These are phyloP conservation scores for Selenicereus undatus DNA, from an alignment of 148 eudicot genomes.

Conservation along the genomic window DNA sequence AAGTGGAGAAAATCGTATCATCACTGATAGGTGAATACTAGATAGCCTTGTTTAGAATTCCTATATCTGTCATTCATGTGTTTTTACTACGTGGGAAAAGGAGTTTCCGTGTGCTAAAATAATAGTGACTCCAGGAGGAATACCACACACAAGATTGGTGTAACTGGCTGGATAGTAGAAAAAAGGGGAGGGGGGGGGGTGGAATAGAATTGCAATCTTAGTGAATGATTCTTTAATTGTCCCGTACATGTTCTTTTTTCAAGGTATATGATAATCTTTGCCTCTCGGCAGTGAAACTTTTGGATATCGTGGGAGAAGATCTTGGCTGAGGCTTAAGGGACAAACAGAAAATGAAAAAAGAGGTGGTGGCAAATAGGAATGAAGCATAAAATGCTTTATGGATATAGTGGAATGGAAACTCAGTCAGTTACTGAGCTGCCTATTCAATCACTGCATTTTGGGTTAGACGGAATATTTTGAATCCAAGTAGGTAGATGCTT, in stretches of 20 bases:
- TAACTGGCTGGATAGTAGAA: conserved; percentile 5
- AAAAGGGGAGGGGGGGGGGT: too few species aligned
- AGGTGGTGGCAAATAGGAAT: not conserved
- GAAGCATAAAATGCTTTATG: conserved; percentile 29
- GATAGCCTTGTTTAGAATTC: not conserved
- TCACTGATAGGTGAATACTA: too few species aligned
- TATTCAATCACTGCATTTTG: conserved; percentile 35
- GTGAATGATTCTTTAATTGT: too few species aligned
- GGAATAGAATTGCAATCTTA: too few species aligned
- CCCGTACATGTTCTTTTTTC: not conserved
- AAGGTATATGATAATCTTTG: not conserved
- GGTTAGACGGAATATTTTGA: conserved; percentile 8
- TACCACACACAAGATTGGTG: conserved; percentile 16
- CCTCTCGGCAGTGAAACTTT: not conserved
- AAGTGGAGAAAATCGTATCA: too few species aligned
- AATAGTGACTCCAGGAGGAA: conserved; percentile 14
- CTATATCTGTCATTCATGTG: not conserved
- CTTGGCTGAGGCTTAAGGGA: too few species aligned
- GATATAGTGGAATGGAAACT: conserved; percentile 41
- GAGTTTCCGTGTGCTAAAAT: conserved; percentile 21
- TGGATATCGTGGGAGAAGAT: conserved; percentile 24
- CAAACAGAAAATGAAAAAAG: not conserved
- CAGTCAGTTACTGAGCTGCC: conserved; percentile 33
- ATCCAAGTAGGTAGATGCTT: conserved; percentile 8
- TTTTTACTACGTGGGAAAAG: conserved; percentile 18